A percentile compares a stretch with the other conserved stretches of the same genome.
Evolutionary conservation across 1,284 basidiomycete species (phyloP).

Genomic region (Boletellus deceptivus): DNA sequence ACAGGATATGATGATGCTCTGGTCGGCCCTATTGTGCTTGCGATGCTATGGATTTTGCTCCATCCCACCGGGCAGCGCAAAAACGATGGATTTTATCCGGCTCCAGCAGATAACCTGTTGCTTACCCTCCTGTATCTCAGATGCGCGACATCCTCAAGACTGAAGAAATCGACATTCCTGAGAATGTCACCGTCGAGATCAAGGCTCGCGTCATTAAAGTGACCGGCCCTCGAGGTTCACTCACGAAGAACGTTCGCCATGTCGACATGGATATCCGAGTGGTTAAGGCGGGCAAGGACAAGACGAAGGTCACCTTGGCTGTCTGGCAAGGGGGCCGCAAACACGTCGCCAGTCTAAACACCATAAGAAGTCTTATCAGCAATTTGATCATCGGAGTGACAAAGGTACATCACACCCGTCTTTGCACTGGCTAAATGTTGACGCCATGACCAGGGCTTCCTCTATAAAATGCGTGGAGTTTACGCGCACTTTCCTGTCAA

Average conservation of each 20-base stretch:
- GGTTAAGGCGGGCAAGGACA: conserved; percentile 64
- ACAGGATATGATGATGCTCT: not conserved
- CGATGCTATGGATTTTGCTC: conserved; percentile 2
- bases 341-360: conserved; percentile 97
- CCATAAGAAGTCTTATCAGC: conserved; percentile 90
- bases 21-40: not conserved
- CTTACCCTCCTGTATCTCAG: conserved; percentile 37
- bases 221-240: conserved; percentile 84
- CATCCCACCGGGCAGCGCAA: not conserved
- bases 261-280: conserved; percentile 96
- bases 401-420: conserved; percentile 46
- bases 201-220: conserved; percentile 91
- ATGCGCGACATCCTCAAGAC: conserved; percentile 93
- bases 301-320: conserved; percentile 80
- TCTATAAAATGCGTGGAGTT: conserved; percentile 99
- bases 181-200: conserved; percentile 79
- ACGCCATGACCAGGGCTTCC: conserved; percentile 74
- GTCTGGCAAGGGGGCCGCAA: conserved; percentile 99
- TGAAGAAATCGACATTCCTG: conserved; percentile 91
- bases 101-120: conserved; percentile 20
- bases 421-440: conserved; percentile 1
- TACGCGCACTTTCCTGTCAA: conserved; percentile 99
- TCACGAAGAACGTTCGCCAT: conserved; percentile 91
- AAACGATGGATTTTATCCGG: conserved; percentile 32
- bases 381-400: conserved; percentile 99